Evolutionary conservation across 345 rosid species (phyloP), one percentile per base, ranked within the genome.

Genomic region (Moricandia moricandioides): DNA sequence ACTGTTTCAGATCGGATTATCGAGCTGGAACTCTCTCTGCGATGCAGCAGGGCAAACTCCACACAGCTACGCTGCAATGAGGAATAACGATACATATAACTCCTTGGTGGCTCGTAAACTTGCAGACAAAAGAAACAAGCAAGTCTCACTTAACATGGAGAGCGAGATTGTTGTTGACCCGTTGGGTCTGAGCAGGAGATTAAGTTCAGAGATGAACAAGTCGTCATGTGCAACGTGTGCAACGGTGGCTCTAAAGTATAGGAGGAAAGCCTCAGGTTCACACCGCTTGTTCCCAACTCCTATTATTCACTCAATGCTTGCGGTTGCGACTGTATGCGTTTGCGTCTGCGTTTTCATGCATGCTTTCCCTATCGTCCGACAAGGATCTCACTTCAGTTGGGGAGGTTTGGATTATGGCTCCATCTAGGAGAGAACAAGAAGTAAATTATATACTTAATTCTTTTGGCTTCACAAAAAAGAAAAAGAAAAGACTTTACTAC

Each of bases 241-340:
- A 16, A 63, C 77, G 7, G 85, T 62, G 27, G 85, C 88, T 31
- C 55, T 86, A 11, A 90, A 83, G 80, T 85, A 75, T 76, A 74
- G 71, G 31, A 77, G 75, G 69, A 86, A 82, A 81, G 74, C 78
- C 37, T 80, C 78, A 2, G 84, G 87, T 17, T 74, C 91, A 14
- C 86, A 59, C 7, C 89, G 93, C 37, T 73, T 92, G 76, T 91
- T 90, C 83, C 90, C 87, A 65, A 89, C 87, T 37, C 93, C 98
- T 6, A 86, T 83, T 45, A 71, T 89, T 72, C 91, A 90, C 78
- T 89, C 97, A 9, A 85, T 93, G 93, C 93, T 93, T 16, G 86
- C 93, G 71, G 80, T 90, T 76, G 98, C 95, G 1, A 91, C 97
- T 3, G 97, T 93, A 39, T 92, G 98, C 56, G 97, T 90, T 71